phyloP scores from a whole-genome alignment of 441 rosid genomes.

The Pelargonium myrrhifolium region DNA sequence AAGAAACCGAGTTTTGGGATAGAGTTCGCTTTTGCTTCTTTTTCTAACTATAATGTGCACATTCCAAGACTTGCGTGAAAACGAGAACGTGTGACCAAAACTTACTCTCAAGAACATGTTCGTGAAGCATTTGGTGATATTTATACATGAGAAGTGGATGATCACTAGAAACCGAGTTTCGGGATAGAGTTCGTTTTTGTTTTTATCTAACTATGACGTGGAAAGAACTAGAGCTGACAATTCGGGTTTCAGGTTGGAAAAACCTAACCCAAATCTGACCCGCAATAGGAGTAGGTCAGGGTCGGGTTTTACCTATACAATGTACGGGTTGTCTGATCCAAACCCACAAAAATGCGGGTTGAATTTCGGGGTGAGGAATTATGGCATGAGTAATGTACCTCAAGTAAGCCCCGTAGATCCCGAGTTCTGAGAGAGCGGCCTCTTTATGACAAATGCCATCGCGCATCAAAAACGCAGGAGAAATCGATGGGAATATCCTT shows the following conservation, averaged over 20 bases:
- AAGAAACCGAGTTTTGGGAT: background rate
- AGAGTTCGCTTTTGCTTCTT: too few species aligned
- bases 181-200: background rate
- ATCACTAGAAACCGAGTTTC: background rate
- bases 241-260: too few species aligned
- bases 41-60: too few species aligned
- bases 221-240: too few species aligned
- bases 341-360: too few species aligned
- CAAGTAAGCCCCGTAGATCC: slow-evolving; percentile 71
- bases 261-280: too few species aligned
- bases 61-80: slow-evolving; percentile 15
- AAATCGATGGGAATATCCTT: slow-evolving; percentile 72
- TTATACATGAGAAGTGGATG: background rate
- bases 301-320: too few species aligned
- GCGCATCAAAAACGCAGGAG: slow-evolving; percentile 61
- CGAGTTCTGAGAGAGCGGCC: slow-evolving; percentile 79
- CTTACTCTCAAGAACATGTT: background rate
- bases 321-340: too few species aligned
- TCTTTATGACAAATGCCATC: slow-evolving; percentile 68
- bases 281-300: too few species aligned
- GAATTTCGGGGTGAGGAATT: background rate
- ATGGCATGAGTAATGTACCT: slow-evolving; percentile 39
- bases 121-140: background rate
- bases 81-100: background rate
- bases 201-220: too few species aligned